Evolutionary conservation across 805 yeast species (phyloP).

Genomic region (Vanderwaltozyma verrucispora): DNA sequence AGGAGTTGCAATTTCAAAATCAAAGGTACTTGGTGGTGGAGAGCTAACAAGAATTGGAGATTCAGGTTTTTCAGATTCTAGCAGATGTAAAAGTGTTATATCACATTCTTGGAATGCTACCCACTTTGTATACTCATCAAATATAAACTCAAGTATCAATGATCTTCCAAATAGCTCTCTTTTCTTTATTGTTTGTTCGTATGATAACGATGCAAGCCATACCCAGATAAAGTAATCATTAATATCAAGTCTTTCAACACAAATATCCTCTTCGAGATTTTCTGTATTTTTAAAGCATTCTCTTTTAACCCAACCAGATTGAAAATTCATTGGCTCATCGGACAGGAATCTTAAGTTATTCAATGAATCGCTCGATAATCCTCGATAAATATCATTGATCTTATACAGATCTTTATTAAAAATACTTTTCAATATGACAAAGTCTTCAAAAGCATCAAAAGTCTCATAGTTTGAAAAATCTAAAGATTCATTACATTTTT

Average conservation of each 20-base stretch:
- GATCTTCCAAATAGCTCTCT: conserved; percentile 71
- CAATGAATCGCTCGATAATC: conserved; percentile 62
- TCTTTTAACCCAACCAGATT: conserved; percentile 32
- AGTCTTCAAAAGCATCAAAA: conserved; percentile 69
- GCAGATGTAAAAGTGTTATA: conserved; percentile 15
- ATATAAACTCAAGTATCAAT: conserved; percentile 66
- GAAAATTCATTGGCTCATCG: conserved; percentile 29
- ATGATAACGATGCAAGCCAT: conserved; percentile 69
- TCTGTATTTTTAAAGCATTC: conserved; percentile 14
- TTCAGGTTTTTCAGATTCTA: not conserved
- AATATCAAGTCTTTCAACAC: conserved; percentile 51
- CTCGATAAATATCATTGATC: conserved; percentile 42
- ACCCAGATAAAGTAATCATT: conserved; percentile 89
- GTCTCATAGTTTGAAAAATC: conserved; percentile 59
- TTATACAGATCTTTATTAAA: conserved; percentile 44
- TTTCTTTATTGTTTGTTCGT: conserved; percentile 56
- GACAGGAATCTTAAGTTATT: conserved; percentile 37
- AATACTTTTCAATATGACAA: conserved; percentile 59
- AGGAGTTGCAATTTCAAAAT: not conserved
- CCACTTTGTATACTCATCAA: conserved; percentile 62
- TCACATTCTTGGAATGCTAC: conserved; percentile 63
- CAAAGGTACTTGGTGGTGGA: too few relatives aligned
- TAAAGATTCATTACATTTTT: conserved; percentile 45
- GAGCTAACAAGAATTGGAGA: too few relatives aligned
- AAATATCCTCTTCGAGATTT: conserved; percentile 19